Evolutionary conservation across 2,329 filamentous ascomycete genomes (phyloP), one percentile per base, ranked within the genome.

Genomic region (Orbilia javanica): DNA sequence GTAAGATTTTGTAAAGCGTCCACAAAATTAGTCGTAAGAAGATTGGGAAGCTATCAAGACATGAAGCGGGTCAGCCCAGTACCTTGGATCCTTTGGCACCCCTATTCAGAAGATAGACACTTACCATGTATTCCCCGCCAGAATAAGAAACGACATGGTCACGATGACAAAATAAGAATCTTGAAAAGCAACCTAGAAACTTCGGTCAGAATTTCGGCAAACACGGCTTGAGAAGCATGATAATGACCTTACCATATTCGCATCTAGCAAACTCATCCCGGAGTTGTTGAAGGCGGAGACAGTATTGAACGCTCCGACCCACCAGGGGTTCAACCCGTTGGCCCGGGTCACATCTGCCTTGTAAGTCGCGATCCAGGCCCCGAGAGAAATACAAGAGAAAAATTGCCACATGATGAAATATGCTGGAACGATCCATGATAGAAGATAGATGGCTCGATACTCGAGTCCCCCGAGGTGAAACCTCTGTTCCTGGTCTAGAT

Each of bases 231-330:
- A 25, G 34, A 11, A n/a, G n/a, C 3, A 60, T 8, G 15, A 42
- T 1, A 60, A 42, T n/a, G 18, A 36, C 0, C 88, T 88, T 1
- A 88, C 85, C 85, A 93, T 90, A 81, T 91, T 91, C 46, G 88
- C 87, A 82, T 92, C 90, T 11, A 92, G 84, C 39, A 92, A 85
- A 20, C 88, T 88, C 89, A 92, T 91, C 46, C 90, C 90, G n/a
- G 87, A 89, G 80, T 92, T 92, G 83, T 91, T 91, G 83, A 92
- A 92, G 0, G 90, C 90, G 18, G 89, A 91, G 3, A 89, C 87
- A 1, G 88, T 89, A 78, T 91, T 90, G 84, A 92, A 92, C 52
- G 89, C 87, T 46, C 90, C 90, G 1, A 89, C 85, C 90, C 90
- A 92, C 88, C 89, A 91, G 36, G 90, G 88, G 73, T 89, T 88